phyloP scores from a whole-genome alignment of 139 green algal genomes.

The Dunaliella primolecta region DNA sequence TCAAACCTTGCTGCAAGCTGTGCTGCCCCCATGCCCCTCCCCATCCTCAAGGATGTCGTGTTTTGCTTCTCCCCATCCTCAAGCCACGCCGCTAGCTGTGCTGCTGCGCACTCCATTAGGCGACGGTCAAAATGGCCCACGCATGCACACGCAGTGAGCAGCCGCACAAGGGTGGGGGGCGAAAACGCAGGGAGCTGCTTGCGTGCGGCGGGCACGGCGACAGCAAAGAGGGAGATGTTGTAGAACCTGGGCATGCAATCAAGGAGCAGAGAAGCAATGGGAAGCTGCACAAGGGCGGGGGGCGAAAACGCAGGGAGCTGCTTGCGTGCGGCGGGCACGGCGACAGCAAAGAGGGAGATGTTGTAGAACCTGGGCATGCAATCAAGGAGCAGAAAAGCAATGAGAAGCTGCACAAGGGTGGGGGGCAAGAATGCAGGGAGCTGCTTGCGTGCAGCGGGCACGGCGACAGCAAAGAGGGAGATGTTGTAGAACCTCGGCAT shows the following conservation, averaged over 20 bases:
- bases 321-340: background rate
- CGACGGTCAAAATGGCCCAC: slow-evolving; percentile 13
- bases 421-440: slow-evolving; percentile 15
- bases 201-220: background rate
- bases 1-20: no score
- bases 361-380: slow-evolving; percentile 25
- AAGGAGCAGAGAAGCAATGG: slow-evolving; percentile 12
- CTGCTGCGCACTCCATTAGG: slow-evolving; percentile 24
- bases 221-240: slow-evolving; percentile 16
- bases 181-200: slow-evolving; percentile 20
- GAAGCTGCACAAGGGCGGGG: slow-evolving; percentile 21
- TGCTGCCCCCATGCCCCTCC: no score
- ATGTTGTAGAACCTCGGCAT: slow-evolving; percentile 25
- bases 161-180: slow-evolving; percentile 18
- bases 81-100: slow-evolving; percentile 3
- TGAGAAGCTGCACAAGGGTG: slow-evolving; percentile 28
- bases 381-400: slow-evolving; percentile 11
- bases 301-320: slow-evolving; percentile 22
- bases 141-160: slow-evolving; percentile 26
- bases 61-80: no score
- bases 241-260: slow-evolving; percentile 22
- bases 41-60: no score
- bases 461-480: background rate
- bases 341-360: slow-evolving; percentile 13
- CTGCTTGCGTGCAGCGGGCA: slow-evolving; percentile 5